Evolutionary conservation across 306 rosid genomes (phyloP).

Genomic region (Prunus mume): DNA sequence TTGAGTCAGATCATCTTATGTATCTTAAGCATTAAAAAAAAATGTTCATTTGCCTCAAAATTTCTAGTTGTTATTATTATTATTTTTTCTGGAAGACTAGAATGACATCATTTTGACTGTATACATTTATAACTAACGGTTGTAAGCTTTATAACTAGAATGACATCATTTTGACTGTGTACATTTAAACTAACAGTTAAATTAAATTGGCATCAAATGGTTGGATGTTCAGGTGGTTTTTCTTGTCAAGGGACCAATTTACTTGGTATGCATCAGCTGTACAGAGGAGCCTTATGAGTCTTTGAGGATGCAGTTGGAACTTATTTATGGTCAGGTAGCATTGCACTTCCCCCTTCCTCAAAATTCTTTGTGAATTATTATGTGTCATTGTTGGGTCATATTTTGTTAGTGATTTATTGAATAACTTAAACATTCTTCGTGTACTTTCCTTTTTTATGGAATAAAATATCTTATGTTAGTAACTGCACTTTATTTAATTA

Average conservation of each 20-base stretch:
- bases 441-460: slow-evolving; percentile 3
- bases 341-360: slow-evolving; percentile 23
- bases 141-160: not conserved
- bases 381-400: slow-evolving; percentile 21
- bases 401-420: slow-evolving; percentile 13
- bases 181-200: not conserved
- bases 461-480: slow-evolving; percentile 19
- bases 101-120: not conserved
- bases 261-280: slow-evolving; percentile 93
- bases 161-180: not conserved
- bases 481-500: slow-evolving; percentile 20
- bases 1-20: not conserved
- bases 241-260: slow-evolving; percentile 95
- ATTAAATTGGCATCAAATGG: slow-evolving; percentile 14
- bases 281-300: slow-evolving; percentile 93
- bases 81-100: not conserved
- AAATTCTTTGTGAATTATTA: slow-evolving; percentile 2
- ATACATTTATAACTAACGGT: not conserved
- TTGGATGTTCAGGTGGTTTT: slow-evolving; percentile 66
- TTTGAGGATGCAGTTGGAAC: slow-evolving; percentile 77
- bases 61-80: slow-evolving; percentile 1
- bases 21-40: not conserved
- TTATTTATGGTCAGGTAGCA: slow-evolving; percentile 87
- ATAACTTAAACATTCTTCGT: not conserved
- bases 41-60: not conserved